These are phyloP conservation scores for Scytalidium lignicola DNA, from an alignment of 2,329 filamentous ascomycete genomes.

Conservation along the genomic window DNA sequence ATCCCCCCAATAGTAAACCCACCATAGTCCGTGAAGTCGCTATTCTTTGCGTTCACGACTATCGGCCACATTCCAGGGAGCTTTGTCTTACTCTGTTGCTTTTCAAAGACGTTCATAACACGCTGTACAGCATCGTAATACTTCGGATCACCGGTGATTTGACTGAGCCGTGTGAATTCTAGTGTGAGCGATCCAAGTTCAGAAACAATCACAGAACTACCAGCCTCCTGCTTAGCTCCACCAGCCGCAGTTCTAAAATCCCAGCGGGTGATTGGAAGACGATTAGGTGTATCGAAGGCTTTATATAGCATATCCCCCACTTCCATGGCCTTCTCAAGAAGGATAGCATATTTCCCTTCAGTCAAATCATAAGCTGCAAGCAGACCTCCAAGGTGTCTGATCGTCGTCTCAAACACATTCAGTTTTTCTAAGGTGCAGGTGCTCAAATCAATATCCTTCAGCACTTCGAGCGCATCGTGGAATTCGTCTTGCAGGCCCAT, in stretches of 20 bases:
- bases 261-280: conserved; percentile 61
- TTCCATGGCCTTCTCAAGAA: conserved; percentile 63
- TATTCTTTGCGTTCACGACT: conserved; percentile 43
- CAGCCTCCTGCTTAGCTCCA: conserved; percentile 56
- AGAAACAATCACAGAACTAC: conserved; percentile 45
- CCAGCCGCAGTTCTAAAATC: conserved; percentile 37
- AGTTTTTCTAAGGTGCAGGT: conserved; percentile 33
- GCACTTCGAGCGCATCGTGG: conserved; percentile 63
- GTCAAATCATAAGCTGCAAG: conserved; percentile 81
- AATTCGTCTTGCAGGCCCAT: conserved; percentile 74
- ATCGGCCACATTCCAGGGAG: conserved; percentile 59
- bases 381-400: conserved; percentile 81
- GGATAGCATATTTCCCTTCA: conserved; percentile 57
- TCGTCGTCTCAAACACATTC: conserved; percentile 74
- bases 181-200: conserved; percentile 55
- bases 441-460: conserved; percentile 74
- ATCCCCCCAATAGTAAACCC: conserved; percentile 49
- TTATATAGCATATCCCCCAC: conserved; percentile 64
- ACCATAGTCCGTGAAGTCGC: conserved; percentile 37
- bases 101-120: conserved; percentile 48
- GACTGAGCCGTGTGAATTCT: conserved; percentile 57
- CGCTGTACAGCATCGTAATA: conserved; percentile 56
- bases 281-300: conserved; percentile 78
- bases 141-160: conserved; percentile 52
- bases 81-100: conserved; percentile 44